Percentiles rank a stretch among this genome's conserved stretches.
These are phyloP conservation scores for Exophiala dermatitidis DNA, from an alignment of 2,329 filamentous ascomycete genomes.

Conservation along the genomic window DNA sequence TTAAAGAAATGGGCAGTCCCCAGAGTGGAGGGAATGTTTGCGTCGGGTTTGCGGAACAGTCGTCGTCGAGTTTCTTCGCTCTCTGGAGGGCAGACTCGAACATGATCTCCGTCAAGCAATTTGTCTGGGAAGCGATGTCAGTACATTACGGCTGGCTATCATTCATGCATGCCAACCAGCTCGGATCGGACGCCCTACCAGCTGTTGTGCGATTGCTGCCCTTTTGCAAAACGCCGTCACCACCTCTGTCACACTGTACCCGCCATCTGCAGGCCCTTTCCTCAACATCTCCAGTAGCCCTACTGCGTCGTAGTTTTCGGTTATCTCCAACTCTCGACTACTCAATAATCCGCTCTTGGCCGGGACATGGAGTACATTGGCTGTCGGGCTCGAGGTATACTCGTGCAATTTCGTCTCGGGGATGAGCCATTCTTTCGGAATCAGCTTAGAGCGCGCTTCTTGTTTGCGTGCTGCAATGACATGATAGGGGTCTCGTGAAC, in stretches of 20 bases:
- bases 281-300: conserved; percentile 28
- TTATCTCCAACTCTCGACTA: conserved; percentile 40
- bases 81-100: conserved; percentile 25
- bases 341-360: conserved; percentile 40
- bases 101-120: background rate
- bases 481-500: conserved; percentile 6
- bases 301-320: conserved; percentile 40
- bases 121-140: background rate
- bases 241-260: conserved; percentile 27
- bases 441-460: conserved; percentile 31
- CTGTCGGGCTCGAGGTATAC: conserved; percentile 11
- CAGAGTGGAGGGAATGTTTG: conserved; percentile 7
- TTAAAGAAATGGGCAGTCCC: conserved; percentile 17
- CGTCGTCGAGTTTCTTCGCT: conserved; percentile 59
- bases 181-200: background rate
- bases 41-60: conserved; percentile 59
- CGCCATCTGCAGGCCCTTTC: background rate
- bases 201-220: conserved; percentile 31
- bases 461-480: conserved; percentile 36
- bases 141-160: background rate
- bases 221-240: conserved; percentile 38
- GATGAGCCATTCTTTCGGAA: conserved; percentile 36
- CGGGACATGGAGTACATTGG: conserved; percentile 33
- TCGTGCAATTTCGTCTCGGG: conserved; percentile 18
- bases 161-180: background rate